Evolutionary conservation across 345 rosid genomes (phyloP).

Genomic region (Eucalyptus caleyi): DNA sequence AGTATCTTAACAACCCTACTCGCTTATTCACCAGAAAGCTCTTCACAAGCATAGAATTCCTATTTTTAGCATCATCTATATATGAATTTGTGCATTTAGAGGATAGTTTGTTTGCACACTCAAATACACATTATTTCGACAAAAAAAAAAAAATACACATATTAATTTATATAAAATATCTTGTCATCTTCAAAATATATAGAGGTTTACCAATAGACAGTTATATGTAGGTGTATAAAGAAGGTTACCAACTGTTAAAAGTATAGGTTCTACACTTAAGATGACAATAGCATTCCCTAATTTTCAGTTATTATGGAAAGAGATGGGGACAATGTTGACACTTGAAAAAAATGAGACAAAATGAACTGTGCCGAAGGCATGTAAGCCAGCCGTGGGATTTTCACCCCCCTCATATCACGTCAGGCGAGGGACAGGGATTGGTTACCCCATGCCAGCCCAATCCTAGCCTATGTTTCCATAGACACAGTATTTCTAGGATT

Average conservation of each 20-base stretch:
- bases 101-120: not conserved
- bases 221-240: too few relatives aligned
- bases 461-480: too few relatives aligned
- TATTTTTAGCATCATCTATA: not conserved
- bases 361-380: not conserved
- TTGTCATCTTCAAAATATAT: not conserved
- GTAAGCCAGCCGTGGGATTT: too few relatives aligned
- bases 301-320: not conserved
- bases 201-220: not conserved
- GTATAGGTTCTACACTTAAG: not conserved
- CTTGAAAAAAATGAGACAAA: not conserved
- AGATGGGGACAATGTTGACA: not conserved
- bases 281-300: not conserved
- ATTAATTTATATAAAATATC: not conserved
- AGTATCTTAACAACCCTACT: not conserved
- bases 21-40: not conserved
- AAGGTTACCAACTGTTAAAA: not conserved
- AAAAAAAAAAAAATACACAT: not conserved
- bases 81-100: not conserved
- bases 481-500: too few relatives aligned
- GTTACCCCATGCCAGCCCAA: too few relatives aligned
- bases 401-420: too few relatives aligned
- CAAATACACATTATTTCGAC: not conserved
- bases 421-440: too few relatives aligned
- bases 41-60: not conserved